These are phyloP conservation scores for Chalciporus piperatus DNA, from an alignment of 768 basidiomycete genomes.

Conservation along the genomic window DNA sequence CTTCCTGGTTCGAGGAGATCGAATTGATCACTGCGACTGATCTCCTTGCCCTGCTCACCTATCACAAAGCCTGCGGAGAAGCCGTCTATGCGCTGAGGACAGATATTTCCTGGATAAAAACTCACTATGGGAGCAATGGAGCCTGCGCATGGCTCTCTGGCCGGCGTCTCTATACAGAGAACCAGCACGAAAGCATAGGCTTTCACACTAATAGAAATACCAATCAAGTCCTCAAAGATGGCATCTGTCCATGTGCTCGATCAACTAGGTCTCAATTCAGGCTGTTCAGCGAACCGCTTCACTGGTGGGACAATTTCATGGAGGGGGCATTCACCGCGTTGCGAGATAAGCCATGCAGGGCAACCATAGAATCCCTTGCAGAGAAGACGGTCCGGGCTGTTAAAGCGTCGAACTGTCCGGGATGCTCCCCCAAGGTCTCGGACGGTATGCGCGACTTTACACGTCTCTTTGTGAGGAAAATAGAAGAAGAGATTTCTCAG, in stretches of 20 bases:
- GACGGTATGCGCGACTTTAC: slow-evolving; percentile 19
- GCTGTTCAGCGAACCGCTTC: slow-evolving; percentile 1
- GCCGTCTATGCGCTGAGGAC: slow-evolving; percentile 5
- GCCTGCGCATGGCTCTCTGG: slow-evolving; percentile 10
- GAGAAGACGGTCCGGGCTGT: slow-evolving; percentile 1
- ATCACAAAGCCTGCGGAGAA: slow-evolving; percentile 16
- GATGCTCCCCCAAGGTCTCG: not conserved
- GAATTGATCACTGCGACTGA: slow-evolving; percentile 25
- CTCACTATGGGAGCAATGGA: slow-evolving; percentile 6
- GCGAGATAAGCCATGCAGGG: slow-evolving; percentile 18
- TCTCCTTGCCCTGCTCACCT: slow-evolving; percentile 24
- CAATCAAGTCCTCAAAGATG: not conserved
- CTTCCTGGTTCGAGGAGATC: slow-evolving; percentile 26
- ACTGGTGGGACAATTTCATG: slow-evolving; percentile 27
- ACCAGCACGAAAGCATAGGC: too few relatives aligned
- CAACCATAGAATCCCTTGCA: slow-evolving; percentile 1
- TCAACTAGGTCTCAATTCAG: not conserved
- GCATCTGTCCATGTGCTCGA: not conserved
- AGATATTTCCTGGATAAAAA: slow-evolving; percentile 15
- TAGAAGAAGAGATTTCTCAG: slow-evolving; percentile 12
- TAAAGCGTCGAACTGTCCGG: not conserved
- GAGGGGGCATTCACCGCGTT: slow-evolving; percentile 6
- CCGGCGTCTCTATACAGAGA: not conserved
- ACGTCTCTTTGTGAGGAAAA: slow-evolving; percentile 5
- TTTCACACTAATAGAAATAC: too few relatives aligned